phyloP scores from a whole-genome alignment of 192 early-diverging fungal species.

The Physocladia obscura region DNA sequence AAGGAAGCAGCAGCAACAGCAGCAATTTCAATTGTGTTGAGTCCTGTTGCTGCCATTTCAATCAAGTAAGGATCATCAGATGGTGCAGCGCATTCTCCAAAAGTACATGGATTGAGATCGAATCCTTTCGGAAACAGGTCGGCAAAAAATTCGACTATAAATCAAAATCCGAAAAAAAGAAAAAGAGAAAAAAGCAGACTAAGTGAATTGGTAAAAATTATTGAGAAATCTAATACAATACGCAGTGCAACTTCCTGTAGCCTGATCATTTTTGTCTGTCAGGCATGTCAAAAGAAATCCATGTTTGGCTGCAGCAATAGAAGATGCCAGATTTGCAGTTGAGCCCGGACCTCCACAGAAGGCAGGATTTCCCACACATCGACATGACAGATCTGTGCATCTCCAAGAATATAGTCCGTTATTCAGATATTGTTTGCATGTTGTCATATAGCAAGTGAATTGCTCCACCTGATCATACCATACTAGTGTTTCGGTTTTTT shows the following conservation, averaged over 20 bases:
- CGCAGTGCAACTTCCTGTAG: conserved; percentile 1
- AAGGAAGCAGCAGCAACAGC: neutral
- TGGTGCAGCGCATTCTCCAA: conserved; percentile 57
- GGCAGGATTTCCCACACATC: conserved; percentile 41
- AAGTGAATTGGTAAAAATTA: neutral
- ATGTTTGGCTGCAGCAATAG: conserved; percentile 43
- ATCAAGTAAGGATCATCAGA: conserved; percentile 30
- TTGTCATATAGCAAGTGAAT: conserved; percentile 49
- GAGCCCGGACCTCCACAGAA: conserved; percentile 56
- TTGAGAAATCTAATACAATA: neutral
- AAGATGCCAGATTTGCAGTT: conserved; percentile 33
- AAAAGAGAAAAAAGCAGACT: neutral
- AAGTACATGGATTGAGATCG: conserved; percentile 44
- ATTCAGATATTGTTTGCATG: conserved; percentile 41
- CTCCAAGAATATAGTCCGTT: conserved; percentile 33
- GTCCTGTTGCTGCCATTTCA: conserved; percentile 2
- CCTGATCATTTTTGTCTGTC: neutral
- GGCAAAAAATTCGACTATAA: conserved; percentile 43
- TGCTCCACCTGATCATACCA: conserved; percentile 53
- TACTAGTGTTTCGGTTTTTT: conserved; percentile 22
- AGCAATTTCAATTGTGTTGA: conserved; percentile 10
- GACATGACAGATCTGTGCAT: conserved; percentile 48
- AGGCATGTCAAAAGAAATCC: conserved; percentile 50
- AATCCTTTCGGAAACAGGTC: conserved; percentile 57
- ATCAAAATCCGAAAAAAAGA: neutral